Base-by-base conservation (phyloP, 129 eudicot genomes). In the Flaveria linearis region DNA sequence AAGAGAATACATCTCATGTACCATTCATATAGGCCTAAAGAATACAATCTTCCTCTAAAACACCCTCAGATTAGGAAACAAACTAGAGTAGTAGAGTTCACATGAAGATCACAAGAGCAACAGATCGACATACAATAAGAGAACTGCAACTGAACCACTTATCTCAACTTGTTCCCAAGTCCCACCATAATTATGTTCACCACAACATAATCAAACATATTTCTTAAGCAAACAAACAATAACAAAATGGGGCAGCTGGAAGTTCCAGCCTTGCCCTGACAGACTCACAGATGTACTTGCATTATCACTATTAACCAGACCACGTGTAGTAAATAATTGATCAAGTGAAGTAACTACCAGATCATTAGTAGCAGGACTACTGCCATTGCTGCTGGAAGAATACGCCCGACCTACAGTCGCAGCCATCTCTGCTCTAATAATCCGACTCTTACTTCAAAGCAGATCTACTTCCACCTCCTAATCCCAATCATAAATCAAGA, bases 361-460 rank as follows among this genome's bases (percentile, higher is more conserved):
- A 82, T 95, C 94, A 83, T 81, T 88, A 73, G 85, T 41, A 22
- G 90, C 58, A 73, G 72, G 90, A 80, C 85, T 78, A 79, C 85
- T 78, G 81, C 89, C 83, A 85, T 90, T 94, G 83, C 86, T 91
- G 76, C 85, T 73, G 78, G 93, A 88, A 81, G 97, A 50, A 82
- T 79, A 86, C 69, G 97, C 93, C 94, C 97, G 73, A 51, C 86
- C 85, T 61, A 87, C 68, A 77, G 96, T 78, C 13, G 99, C 84
- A 45, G 97, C 97, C 99, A 95, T 73, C 81, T 83, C 85, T 78
- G 49, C 76, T 76, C 69, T 78, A 68, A 45, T 47, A 49, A 79
- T 20, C 17, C 46, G 45, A 43, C 83, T 77, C 80, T 72, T 30
- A 39, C 18, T 63, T 76, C 55, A 73, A 57, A 18, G 30, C 68